A percentile compares a stretch with the other conserved stretches of the same genome.
phyloP scores from a whole-genome alignment of 2,329 filamentous ascomycete genomes.

The Elsinoe arachidis region DNA sequence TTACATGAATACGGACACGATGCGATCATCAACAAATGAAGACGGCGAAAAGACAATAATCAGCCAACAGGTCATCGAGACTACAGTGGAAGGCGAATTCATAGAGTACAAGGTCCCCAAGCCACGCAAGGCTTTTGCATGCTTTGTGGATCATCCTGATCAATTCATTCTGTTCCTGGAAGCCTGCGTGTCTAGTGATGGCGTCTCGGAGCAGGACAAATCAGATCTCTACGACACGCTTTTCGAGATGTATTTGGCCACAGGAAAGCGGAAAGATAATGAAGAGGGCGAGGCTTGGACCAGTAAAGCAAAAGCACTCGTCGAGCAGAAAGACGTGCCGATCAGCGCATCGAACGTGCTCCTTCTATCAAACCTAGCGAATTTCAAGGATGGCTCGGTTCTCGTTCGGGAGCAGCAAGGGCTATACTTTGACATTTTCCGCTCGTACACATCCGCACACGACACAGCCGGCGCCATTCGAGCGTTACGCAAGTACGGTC shows the following conservation, averaged over 20 bases:
- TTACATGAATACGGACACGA: slow-evolving; percentile 63
- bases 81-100: slow-evolving; percentile 42
- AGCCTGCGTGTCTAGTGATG: slow-evolving; percentile 66
- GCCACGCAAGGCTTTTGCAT: slow-evolving; percentile 85
- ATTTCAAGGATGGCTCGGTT: slow-evolving; percentile 82
- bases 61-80: slow-evolving; percentile 47
- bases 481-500: slow-evolving; percentile 83
- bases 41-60: slow-evolving; percentile 45
- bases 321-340: slow-evolving; percentile 68
- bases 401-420: slow-evolving; percentile 91
- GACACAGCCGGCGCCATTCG: slow-evolving; percentile 87
- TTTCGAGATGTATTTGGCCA: slow-evolving; percentile 97
- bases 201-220: slow-evolving; percentile 64
- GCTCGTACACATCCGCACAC: slow-evolving; percentile 85
- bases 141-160: slow-evolving; percentile 86
- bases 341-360: slow-evolving; percentile 95
- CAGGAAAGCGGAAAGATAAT: slow-evolving; percentile 67
- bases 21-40: slow-evolving; percentile 40
- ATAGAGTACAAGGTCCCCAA: slow-evolving; percentile 68
- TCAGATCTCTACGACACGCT: slow-evolving; percentile 87
- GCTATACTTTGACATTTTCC: slow-evolving; percentile 88
- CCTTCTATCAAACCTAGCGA: slow-evolving; percentile 80
- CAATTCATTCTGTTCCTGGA: slow-evolving; percentile 91
- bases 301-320: slow-evolving; percentile 77
- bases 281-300: slow-evolving; percentile 73